Conservation (phyloP, 768 basidiomycete species). For the Mycena epipterygia region DNA sequence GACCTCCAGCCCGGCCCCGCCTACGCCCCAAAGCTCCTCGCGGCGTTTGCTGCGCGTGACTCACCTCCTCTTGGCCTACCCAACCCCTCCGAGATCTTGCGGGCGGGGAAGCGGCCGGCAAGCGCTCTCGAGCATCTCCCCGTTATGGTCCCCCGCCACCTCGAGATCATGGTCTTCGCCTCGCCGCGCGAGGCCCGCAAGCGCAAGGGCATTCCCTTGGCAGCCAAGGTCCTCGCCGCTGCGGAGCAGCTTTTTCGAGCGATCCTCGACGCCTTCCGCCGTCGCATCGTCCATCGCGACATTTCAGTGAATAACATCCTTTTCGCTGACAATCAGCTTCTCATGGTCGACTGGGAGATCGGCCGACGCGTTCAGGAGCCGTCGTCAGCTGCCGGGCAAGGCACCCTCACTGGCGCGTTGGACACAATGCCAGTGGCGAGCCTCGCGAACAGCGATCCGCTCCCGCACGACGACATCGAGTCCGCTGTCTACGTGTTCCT, state of each 20-base stretch:
- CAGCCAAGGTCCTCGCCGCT: conserved; percentile 7
- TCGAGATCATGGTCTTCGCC: conserved; percentile 23
- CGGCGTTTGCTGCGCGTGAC: conserved; percentile 18
- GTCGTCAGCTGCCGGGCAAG: background rate
- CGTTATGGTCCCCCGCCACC: conserved; percentile 17
- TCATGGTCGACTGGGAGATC: conserved; percentile 29
- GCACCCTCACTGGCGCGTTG: conserved; percentile 20
- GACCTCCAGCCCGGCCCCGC: conserved; percentile 2
- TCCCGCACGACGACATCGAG: conserved; percentile 33
- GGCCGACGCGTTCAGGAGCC: conserved; percentile 13
- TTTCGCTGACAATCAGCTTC: conserved; percentile 5
- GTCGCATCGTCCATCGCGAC: conserved; percentile 25
- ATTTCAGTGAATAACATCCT: conserved; percentile 24
- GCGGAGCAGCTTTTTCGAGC: conserved; percentile 14
- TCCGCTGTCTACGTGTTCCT: conserved; percentile 28
- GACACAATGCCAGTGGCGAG: conserved; percentile 26
- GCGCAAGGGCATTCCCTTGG: conserved; percentile 5
- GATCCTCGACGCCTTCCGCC: conserved; percentile 23
- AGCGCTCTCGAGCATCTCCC: background rate
- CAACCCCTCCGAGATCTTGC: background rate
- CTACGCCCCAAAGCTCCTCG: conserved; percentile 27
- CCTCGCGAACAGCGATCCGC: conserved; percentile 1
- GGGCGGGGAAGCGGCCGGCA: background rate
- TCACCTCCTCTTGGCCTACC: conserved; percentile 7
- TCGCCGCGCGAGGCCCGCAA: conserved; percentile 18